Base-by-base conservation (phyloP, 2,329 filamentous ascomycete genomes). In the Botrytis sinoallii region DNA sequence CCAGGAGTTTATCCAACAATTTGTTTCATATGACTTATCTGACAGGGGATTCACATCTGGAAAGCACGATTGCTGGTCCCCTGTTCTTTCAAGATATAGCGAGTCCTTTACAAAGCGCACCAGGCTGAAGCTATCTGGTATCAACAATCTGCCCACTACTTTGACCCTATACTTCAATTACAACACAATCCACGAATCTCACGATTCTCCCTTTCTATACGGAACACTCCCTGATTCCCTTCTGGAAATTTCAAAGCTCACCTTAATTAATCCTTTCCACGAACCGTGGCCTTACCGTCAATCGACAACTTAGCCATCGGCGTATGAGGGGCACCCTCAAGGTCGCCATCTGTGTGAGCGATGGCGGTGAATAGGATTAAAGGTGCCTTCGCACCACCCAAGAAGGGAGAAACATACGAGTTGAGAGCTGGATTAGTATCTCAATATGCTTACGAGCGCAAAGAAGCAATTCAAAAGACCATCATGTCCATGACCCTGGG, bases 401-500 rank as follows among this genome's bases (percentile, higher is more conserved):
- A 92, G 81, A 99, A 99, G 86, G 96, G 96, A 83, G 96, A 99
- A 86, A 99, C 96, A 25, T 98, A 97, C 83, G 96, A 99, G 87
- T 86, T 99, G 84, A 92, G 96, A 83, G 94, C 95, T 77, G 96
- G 96, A 57, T 87, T 99, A 83, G 96, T 97, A 77, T 99, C 96
- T 77, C 96, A 99, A 86, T 99, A 98, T 92, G 96, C 96, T 75
- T 98, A 97, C 85, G 96, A 99, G 89, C 92, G 94, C 81, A 99
- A 99, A 84, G 96, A 99, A 86, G 93, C 96, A 38, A 99, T 99
- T 79, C 96, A 99, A 83, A 98, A 97, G 88, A 99, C 96, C 77
- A 99, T 99, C 85, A 98, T 98, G 95, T 95, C 96, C 82, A 99
- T 99, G 96, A 99, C 96, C 1, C 84, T 99, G 79, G 96, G 96